Evolutionary conservation across 129 eudicot genomes (phyloP), one percentile per base, ranked within the genome.

Genomic region (Heracleum sosnowskyi): DNA sequence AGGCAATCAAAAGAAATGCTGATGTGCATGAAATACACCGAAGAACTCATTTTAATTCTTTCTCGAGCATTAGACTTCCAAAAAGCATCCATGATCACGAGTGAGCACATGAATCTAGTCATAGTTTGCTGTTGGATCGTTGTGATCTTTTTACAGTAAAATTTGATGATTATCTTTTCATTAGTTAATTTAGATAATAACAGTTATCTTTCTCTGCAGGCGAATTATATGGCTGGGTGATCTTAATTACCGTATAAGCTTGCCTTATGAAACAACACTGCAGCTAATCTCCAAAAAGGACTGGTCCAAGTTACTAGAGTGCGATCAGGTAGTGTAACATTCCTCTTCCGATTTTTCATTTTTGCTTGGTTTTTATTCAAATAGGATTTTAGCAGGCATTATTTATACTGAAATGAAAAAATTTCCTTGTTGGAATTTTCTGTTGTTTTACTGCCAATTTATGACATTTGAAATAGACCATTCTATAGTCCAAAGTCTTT

Each of bases 171-270:
- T n/a, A 0, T 57, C 29, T 26, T 2, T 53, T 60, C 5, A 11
- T 11, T 60, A 60, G 6, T 55, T 60, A 10, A 60, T 60, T 9
- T 60, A 9, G 68, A 60, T 12, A 26, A 22, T 60, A 22, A 74
- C 66, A 41, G 78, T 29, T 62, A 17, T 69, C 47, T 76, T 47
- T 75, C 62, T 71, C 53, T 87, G 68, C 88, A 95, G 98, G 82
- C 85, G 92, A 77, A 83, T 95, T 40, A 90, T 96, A 47, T 96
- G 97, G 99, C 84, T 96, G 76, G 99, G 99, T 64, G 99, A 96
- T 89, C 88, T 96, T 74, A 96, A 96, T 79, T 96, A 92, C 77
- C 97, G 99, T 37, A 82, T 96, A 80, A 92, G 90, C 81, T 85
- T 90, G 81, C 74, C 99, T 42, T 96, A 87, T 86, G 97, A 90